A percentile compares a stretch with the other conserved stretches of the same genome.
Evolutionary conservation across 1,139 yeast genomes (phyloP).

Genomic region (Candida tropicalis): DNA sequence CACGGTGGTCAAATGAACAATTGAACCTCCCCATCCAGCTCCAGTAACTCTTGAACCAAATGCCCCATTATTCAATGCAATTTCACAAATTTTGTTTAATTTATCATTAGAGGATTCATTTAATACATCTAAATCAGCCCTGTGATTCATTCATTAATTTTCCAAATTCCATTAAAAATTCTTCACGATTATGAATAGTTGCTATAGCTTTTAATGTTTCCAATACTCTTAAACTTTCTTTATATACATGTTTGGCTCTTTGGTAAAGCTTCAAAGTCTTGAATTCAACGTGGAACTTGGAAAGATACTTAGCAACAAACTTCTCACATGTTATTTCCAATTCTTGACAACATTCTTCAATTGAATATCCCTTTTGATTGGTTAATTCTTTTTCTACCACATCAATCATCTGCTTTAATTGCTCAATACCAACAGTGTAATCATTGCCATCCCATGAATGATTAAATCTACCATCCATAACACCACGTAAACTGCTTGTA

Average conservation of each 20-base stretch:
- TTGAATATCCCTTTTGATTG: conserved; percentile 47
- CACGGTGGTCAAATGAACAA: conserved; percentile 62
- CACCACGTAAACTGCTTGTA: conserved; percentile 59
- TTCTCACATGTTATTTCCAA: conserved; percentile 47
- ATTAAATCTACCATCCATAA: conserved; percentile 54
- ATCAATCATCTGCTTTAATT: conserved; percentile 42
- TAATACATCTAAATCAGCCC: conserved; percentile 45
- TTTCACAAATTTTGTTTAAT: conserved; percentile 52
- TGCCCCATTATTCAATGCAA: conserved; percentile 60
- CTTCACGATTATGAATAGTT: conserved; percentile 20
- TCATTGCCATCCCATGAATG: conserved; percentile 49
- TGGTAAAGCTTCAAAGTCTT: conserved; percentile 57
- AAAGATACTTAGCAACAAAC: conserved; percentile 48
- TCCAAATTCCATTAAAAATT: conserved; percentile 50
- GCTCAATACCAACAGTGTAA: conserved; percentile 44
- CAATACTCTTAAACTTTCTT: conserved; percentile 65
- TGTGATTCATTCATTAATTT: conserved; percentile 63
- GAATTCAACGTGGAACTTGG: conserved; percentile 59
- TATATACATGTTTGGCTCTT: conserved; percentile 64
- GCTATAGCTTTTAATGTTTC: conserved; percentile 46
- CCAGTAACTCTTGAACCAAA: conserved; percentile 74
- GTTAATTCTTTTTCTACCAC: conserved; percentile 35
- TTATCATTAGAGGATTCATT: conserved; percentile 61
- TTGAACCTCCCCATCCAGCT: conserved; percentile 83
- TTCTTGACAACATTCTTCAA: conserved; percentile 49